Percentiles rank a stretch among this genome's conserved stretches.
Conservation (phyloP, 1,284 basidiomycete species). For the Trichosporon ovoides region DNA sequence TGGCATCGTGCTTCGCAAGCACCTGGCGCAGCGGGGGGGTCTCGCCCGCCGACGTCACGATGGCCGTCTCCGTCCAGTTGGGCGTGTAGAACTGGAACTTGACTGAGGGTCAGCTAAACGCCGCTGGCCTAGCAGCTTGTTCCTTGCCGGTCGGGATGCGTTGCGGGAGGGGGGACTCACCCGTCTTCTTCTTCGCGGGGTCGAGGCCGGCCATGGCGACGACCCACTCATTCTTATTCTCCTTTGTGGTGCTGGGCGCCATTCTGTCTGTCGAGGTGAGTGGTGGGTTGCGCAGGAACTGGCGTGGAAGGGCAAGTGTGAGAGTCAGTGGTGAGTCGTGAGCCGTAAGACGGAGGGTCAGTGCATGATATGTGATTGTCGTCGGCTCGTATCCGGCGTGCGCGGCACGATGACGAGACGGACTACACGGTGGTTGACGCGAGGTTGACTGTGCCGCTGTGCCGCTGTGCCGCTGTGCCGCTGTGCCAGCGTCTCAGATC, state of each 20-base stretch:
- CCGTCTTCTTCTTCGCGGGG: background rate
- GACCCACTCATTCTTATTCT: background rate
- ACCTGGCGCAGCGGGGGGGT: background rate
- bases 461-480: no score
- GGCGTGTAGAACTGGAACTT: slow-evolving; percentile 5
- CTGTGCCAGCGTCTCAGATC: no score
- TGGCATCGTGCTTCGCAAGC: background rate
- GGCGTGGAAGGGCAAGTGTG: background rate
- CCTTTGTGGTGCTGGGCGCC: background rate
- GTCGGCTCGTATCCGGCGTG: no score
- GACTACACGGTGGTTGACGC: no score
- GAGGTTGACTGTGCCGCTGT: no score
- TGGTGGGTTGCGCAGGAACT: background rate
- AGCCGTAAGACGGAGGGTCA: background rate
- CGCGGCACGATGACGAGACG: no score
- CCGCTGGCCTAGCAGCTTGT: no score
- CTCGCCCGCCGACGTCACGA: background rate
- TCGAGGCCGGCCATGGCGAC: background rate
- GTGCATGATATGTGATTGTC: no score
- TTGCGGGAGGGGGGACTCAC: background rate
- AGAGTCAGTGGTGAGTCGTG: background rate
- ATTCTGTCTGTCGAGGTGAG: background rate
- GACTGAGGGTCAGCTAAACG: background rate
- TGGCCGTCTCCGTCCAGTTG: background rate
- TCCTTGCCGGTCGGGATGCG: background rate